Base-by-base conservation (phyloP, 2,329 filamentous ascomycete species). In the Calonectria pseudoreteaudii region DNA sequence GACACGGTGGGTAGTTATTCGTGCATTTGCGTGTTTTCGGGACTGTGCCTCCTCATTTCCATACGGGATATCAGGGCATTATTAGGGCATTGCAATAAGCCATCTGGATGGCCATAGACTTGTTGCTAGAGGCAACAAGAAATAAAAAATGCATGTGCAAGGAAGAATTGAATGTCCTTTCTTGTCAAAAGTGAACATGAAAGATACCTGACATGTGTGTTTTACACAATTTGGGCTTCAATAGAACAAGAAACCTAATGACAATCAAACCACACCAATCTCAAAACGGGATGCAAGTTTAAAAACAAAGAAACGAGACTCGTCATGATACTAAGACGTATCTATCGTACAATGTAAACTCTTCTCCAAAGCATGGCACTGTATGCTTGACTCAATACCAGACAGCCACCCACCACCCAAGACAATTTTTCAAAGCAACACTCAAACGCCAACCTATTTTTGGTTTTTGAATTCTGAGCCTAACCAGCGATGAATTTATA, bases 391-490 rank as follows among this genome's bases (percentile, higher is more conserved):
- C 50, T 56, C 47, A 56, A 53, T 52, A 38, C 70, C 52, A 72
- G 41, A 44, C 47, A 64, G 36, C 31, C 41, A 34, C 41, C 30
- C 31, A 23, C 50, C 41, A n/a, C 53, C 41, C 26, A 53, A 65
- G 58, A 58, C 26, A 71, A 66, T 74, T 60, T 49, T 60, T 60
- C 26, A 68, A 73, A 73, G 62, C 67, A 67, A 68, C 52, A 73
- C 72, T 31, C 68, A 49, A 80, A 80, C 78, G 78, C 78, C 78
- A 23, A 47, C 36, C 71, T 73, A 66, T 74, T 75, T 78, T 77
- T 77, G 36, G n/a, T 62, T 76, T 72, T 72, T 47, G 68, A 68
- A 73, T 68, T 53, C 70, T 58, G 65, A 30, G 71, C 74, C 71
- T 74, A 72, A 66, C 47, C 72, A 73, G 72, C 74, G 52, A 74